Evolutionary conservation across 345 rosid species (phyloP).

Genomic region (Salix arbutifolia): DNA sequence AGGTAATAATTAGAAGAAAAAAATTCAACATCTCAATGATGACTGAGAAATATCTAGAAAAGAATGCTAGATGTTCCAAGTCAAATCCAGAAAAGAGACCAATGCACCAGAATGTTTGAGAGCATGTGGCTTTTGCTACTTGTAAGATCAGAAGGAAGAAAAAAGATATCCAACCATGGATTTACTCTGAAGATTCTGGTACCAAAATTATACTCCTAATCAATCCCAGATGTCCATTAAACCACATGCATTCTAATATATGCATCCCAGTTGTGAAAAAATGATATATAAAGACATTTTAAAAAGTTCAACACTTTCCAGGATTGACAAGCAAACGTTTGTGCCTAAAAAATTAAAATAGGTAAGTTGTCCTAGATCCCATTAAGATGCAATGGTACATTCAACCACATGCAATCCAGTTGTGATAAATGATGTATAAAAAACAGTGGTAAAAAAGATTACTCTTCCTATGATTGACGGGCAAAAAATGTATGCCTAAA

Average conservation of each 20-base stretch:
- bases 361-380: background rate
- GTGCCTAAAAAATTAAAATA: background rate
- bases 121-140: background rate
- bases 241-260: background rate
- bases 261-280: background rate
- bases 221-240: background rate
- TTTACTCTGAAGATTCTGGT: background rate
- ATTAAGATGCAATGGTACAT: background rate
- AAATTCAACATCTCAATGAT: background rate
- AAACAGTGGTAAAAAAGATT: background rate
- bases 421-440: background rate
- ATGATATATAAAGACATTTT: background rate
- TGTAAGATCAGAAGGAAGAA: background rate
- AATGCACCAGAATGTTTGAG: background rate
- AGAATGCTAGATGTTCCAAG: background rate
- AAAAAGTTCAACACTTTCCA: background rate
- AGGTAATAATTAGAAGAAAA: background rate
- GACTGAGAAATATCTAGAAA: background rate
- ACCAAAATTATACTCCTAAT: background rate
- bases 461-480: background rate
- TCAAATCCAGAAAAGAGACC: background rate
- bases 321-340: background rate
- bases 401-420: background rate
- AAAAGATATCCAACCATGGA: background rate
- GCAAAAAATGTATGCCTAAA: background rate